Percentiles rank a stretch among this genome's conserved stretches.
These are phyloP conservation scores for Ammopiptanthus mongolicus DNA, from an alignment of 306 rosid species.

Conservation along the genomic window DNA sequence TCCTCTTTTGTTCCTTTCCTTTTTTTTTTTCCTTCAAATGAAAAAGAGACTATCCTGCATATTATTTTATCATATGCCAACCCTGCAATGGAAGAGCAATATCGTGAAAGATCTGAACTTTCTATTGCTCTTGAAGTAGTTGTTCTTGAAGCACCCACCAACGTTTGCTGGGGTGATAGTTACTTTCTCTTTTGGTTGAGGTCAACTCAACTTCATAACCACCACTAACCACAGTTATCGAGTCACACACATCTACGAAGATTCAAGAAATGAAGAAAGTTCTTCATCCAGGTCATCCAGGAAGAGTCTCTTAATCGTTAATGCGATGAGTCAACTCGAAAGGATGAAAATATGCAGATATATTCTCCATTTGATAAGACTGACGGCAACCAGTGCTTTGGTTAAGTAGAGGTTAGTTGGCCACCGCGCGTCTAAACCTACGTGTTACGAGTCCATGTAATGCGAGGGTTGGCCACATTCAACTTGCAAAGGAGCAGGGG, in stretches of 20 bases:
- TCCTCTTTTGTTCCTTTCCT: no score
- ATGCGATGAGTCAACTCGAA: background rate
- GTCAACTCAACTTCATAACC: constrained; percentile 14
- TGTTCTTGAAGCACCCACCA: no score
- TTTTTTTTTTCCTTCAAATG: no score
- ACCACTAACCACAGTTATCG: background rate
- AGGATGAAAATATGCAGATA: background rate
- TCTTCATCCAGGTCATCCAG: background rate
- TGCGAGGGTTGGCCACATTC: constrained; percentile 32
- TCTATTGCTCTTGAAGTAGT: no score
- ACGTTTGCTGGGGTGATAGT: no score
- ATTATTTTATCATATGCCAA: no score
- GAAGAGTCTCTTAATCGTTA: no score
- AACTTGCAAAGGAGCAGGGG: constrained; percentile 2
- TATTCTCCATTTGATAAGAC: background rate
- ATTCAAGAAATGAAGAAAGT: background rate
- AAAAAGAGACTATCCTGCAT: no score
- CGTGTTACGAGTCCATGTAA: background rate
- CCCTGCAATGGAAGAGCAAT: no score
- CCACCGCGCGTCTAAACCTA: background rate
- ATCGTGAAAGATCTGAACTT: no score
- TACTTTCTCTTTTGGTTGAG: no score
- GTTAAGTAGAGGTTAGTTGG: constrained; percentile 18
- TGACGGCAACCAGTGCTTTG: background rate
- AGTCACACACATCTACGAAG: background rate